Evolutionary conservation across 2,329 filamentous ascomycete genomes (phyloP).

Genomic region (Helminthosporium solani): DNA sequence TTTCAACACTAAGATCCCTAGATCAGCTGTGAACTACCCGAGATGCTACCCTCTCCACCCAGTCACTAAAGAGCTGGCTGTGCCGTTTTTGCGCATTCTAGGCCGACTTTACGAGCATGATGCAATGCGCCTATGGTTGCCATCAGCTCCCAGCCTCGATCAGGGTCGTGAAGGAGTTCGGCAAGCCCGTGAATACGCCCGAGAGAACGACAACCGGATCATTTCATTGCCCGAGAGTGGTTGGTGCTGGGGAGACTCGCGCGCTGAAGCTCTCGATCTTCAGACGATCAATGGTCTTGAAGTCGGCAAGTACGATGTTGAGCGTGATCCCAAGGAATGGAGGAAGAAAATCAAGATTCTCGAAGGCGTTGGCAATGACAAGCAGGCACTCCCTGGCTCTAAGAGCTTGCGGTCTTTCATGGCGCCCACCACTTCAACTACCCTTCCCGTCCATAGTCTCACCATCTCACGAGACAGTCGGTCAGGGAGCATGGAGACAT

Average conservation of each 20-base stretch:
- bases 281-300: constrained; percentile 56
- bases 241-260: constrained; percentile 61
- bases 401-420: constrained; percentile 18
- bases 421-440: constrained; percentile 11
- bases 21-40: constrained; percentile 45
- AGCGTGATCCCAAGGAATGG: constrained; percentile 50
- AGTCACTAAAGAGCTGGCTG: constrained; percentile 42
- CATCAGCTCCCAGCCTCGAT: constrained; percentile 34
- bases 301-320: constrained; percentile 49
- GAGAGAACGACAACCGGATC: constrained; percentile 52
- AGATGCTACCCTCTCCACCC: constrained; percentile 55
- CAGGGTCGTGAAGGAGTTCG: constrained; percentile 50
- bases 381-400: not conserved
- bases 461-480: not conserved
- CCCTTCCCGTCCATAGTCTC: constrained; percentile 4
- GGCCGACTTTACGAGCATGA: constrained; percentile 57
- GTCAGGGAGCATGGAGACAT: not conserved
- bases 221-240: constrained; percentile 36
- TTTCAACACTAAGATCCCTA: constrained; percentile 15
- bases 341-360: constrained; percentile 49
- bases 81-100: constrained; percentile 55
- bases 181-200: constrained; percentile 51
- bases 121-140: constrained; percentile 50
- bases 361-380: constrained; percentile 27
- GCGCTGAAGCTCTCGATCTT: constrained; percentile 58